Conservation (phyloP, 106 monocot genomes). For the Dioscorea zingiberensis region DNA sequence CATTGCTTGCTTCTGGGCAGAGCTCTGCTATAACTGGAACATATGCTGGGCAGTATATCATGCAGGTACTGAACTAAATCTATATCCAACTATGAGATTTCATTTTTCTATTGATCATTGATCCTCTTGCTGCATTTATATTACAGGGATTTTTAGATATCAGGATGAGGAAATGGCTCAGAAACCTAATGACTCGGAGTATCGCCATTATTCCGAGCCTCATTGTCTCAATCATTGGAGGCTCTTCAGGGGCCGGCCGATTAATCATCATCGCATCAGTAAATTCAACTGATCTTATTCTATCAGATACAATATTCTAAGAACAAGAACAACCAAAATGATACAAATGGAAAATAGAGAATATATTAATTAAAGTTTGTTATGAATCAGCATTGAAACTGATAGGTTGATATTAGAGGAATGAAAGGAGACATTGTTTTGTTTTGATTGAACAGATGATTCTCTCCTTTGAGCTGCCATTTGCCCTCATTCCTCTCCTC, state of each 20-base stretch:
- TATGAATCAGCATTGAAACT: too few species aligned
- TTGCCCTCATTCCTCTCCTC: slow-evolving; percentile 79
- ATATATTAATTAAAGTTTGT: too few species aligned
- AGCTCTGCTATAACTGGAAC: slow-evolving; percentile 87
- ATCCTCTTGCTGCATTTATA: too few species aligned
- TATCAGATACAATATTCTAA: too few species aligned
- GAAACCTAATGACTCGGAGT: slow-evolving; percentile 62
- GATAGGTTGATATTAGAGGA: too few species aligned
- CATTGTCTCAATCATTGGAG: slow-evolving; percentile 70
- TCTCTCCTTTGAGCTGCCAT: slow-evolving; percentile 80
- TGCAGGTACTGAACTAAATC: slow-evolving; percentile 53
- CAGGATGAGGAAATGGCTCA: slow-evolving; percentile 71
- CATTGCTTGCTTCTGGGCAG: slow-evolving; percentile 78
- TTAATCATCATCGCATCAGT: slow-evolving; percentile 91
- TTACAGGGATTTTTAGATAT: slow-evolving; percentile 74
- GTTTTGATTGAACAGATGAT: slow-evolving; percentile 55
- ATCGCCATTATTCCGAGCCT: slow-evolving; percentile 80
- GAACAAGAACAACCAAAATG: too few species aligned
- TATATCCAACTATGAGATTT: background rate
- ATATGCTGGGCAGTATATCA: slow-evolving; percentile 79
- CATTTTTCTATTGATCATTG: background rate
- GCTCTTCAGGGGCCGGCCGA: slow-evolving; percentile 65
- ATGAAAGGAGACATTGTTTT: background rate
- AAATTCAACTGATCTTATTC: background rate
- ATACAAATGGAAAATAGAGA: too few species aligned